These are phyloP conservation scores for Chlorella sp. DNA, from an alignment of 139 green algal species.

Conservation along the genomic window DNA sequence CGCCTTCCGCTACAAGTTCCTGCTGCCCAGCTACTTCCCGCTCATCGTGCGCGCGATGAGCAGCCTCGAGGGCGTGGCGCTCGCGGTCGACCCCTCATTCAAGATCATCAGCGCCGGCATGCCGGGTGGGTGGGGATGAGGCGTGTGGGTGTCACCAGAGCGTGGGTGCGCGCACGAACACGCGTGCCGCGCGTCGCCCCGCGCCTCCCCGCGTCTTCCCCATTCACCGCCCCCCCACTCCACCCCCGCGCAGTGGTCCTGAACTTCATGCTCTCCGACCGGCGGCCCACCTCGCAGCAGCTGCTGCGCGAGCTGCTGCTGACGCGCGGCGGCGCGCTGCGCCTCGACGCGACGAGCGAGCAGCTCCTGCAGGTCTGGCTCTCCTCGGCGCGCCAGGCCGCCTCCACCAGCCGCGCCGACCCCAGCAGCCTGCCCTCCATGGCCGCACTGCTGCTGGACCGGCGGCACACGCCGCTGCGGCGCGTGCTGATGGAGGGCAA, in stretches of 20 bases:
- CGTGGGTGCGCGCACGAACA: too few relatives aligned
- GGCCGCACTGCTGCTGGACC: constrained; percentile 30
- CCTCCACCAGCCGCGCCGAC: neutral
- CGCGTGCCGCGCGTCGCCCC: too few relatives aligned
- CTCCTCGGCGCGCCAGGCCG: constrained; percentile 20
- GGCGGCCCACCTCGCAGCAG: constrained; percentile 28
- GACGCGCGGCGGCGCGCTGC: constrained; percentile 18
- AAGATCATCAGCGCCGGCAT: constrained; percentile 75
- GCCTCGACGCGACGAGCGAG: constrained; percentile 36
- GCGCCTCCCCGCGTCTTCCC: too few relatives aligned
- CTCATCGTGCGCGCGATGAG: constrained; percentile 93
- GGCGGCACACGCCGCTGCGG: constrained; percentile 34
- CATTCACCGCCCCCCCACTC: neutral
- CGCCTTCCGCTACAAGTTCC: constrained; percentile 85
- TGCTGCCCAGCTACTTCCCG: constrained; percentile 93
- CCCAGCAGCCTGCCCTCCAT: constrained; percentile 1
- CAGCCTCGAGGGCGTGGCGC: constrained; percentile 90
- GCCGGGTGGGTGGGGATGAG: neutral
- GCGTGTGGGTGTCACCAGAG: neutral
- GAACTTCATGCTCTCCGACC: constrained; percentile 42
- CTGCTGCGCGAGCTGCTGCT: constrained; percentile 43
- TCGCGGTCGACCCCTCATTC: constrained; percentile 65
- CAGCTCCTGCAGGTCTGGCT: constrained; percentile 43
- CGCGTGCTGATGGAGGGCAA: constrained; percentile 34
- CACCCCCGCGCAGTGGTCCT: constrained; percentile 47